Percentiles rank a stretch among this genome's conserved stretches.
These are phyloP conservation scores for Exophiala sp. DNA, from an alignment of 2,329 filamentous ascomycete species.

Conservation along the genomic window DNA sequence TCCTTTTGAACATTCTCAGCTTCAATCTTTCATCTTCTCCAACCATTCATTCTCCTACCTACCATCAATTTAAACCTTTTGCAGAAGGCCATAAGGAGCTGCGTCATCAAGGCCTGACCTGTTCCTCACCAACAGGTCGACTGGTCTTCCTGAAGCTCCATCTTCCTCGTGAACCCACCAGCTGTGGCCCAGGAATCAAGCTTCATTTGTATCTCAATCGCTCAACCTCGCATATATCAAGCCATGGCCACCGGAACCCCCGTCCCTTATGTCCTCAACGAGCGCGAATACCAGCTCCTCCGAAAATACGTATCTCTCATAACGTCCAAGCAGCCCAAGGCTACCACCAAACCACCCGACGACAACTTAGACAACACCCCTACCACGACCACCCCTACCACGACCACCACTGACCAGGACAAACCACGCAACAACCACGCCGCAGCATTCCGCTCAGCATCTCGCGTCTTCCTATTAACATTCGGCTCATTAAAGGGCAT, in stretches of 20 bases:
- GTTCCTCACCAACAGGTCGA: too few relatives aligned
- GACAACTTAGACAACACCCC: not conserved
- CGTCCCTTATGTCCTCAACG: slow-evolving; percentile 21
- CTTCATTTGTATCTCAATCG: too few relatives aligned
- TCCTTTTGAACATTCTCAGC: too few relatives aligned
- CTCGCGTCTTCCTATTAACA: slow-evolving; percentile 66
- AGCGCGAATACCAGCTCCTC: slow-evolving; percentile 22
- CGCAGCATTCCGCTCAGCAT: slow-evolving; percentile 65
- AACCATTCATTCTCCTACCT: too few relatives aligned
- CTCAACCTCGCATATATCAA: too few relatives aligned
- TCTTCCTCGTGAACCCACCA: too few relatives aligned
- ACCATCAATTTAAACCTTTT: too few relatives aligned
- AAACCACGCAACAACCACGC: slow-evolving; percentile 63
- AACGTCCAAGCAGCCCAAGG: not conserved
- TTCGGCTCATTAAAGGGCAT: slow-evolving; percentile 59
- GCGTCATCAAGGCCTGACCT: too few relatives aligned
- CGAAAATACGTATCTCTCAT: slow-evolving; percentile 3
- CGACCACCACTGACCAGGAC: not conserved
- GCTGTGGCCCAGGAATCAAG: too few relatives aligned
- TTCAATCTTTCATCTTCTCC: too few relatives aligned
- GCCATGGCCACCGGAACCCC: slow-evolving; percentile 17
- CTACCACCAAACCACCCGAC: not conserved
- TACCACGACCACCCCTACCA: not conserved
- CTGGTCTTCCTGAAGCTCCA: not conserved
- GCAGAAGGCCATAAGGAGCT: too few relatives aligned